phyloP scores from a whole-genome alignment of 805 yeast genomes.

The Saccharomycopsis selenospora region DNA sequence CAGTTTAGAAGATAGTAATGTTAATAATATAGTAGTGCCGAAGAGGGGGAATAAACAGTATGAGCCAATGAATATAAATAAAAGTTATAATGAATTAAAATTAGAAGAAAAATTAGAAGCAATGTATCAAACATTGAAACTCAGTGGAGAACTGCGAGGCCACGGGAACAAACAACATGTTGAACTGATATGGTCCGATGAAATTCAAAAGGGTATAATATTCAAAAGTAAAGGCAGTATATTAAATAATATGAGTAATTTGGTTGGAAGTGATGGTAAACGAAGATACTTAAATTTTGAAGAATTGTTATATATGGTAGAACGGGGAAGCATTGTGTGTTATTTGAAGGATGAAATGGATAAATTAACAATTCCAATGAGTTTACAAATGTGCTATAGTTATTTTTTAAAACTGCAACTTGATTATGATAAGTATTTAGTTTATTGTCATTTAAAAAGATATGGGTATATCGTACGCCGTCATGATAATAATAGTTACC shows the following conservation, averaged over 20 bases:
- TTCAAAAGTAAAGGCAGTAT: conserved; percentile 43
- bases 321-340: conserved; percentile 49
- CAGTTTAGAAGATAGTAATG: neutral
- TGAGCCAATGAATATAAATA: conserved; percentile 13
- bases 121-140: conserved; percentile 15
- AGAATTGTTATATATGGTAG: conserved; percentile 59
- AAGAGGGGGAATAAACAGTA: conserved; percentile 20
- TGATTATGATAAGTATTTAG: conserved; percentile 42
- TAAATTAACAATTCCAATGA: conserved; percentile 31
- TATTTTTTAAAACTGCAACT: conserved; percentile 31
- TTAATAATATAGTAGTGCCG: conserved; percentile 11
- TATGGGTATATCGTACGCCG: conserved; percentile 56
- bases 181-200: conserved; percentile 37
- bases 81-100: conserved; percentile 13
- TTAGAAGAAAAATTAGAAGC: conserved; percentile 14
- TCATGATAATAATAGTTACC: conserved; percentile 7
- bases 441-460: conserved; percentile 55
- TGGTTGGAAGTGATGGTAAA: conserved; percentile 31
- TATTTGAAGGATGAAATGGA: conserved; percentile 22
- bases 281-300: conserved; percentile 44
- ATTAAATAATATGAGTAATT: conserved; percentile 53
- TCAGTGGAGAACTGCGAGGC: conserved; percentile 6
- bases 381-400: conserved; percentile 49
- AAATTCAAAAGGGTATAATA: conserved; percentile 3
- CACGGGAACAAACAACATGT: conserved; percentile 34